Evolutionary conservation across 805 yeast species (phyloP).

Genomic region (Lipomyces kockii): DNA sequence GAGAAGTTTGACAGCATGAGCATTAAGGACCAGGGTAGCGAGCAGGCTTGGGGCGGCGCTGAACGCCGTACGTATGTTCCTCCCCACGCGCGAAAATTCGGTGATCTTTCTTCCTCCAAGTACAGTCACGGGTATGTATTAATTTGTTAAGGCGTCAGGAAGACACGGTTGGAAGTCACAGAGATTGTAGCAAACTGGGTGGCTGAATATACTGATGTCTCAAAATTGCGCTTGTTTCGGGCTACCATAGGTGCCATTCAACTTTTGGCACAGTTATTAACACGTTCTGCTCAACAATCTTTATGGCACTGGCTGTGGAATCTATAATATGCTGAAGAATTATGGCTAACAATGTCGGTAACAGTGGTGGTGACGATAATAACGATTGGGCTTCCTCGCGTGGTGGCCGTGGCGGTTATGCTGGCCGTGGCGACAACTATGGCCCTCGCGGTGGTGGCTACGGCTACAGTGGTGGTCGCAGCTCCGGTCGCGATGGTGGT

Average conservation of each 20-base stretch:
- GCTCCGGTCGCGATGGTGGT: constrained; percentile 37
- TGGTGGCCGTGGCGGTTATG: constrained; percentile 16
- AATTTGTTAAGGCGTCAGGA: neutral
- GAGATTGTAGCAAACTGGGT: neutral
- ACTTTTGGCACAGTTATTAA: too few species aligned
- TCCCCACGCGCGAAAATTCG: constrained; percentile 51
- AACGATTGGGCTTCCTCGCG: neutral
- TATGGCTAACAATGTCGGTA: neutral
- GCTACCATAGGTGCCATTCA: neutral
- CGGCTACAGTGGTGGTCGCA: constrained; percentile 25
- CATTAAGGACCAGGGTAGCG: constrained; percentile 25
- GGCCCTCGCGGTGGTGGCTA: constrained; percentile 25
- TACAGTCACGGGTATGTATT: constrained; percentile 16
- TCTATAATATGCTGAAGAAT: neutral
- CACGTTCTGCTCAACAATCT: neutral
- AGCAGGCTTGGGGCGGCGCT: constrained; percentile 9
- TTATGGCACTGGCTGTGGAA: neutral
- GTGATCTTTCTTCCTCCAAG: constrained; percentile 26
- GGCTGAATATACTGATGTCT: neutral
- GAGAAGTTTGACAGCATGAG: constrained; percentile 29
- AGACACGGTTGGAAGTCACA: neutral
- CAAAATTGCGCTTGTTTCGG: neutral
- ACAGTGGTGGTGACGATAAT: neutral
- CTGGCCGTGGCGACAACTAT: constrained; percentile 34
- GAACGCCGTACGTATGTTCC: constrained; percentile 53